These are phyloP conservation scores for Camelina neglecta DNA, from an alignment of 345 rosid species.

Conservation along the genomic window DNA sequence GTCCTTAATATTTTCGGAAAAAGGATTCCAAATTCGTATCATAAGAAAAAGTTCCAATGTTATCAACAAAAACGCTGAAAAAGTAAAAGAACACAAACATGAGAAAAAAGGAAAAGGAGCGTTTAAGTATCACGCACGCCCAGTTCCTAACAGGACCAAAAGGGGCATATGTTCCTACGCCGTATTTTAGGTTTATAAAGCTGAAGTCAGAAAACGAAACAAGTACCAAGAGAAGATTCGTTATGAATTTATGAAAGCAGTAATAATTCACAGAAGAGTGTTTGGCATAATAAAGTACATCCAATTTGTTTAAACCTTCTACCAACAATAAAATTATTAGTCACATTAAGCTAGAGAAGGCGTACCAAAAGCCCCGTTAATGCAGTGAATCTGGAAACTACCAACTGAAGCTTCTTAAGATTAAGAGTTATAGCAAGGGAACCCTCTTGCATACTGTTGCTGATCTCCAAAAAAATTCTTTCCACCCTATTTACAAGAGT, in stretches of 20 bases:
- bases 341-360: conserved; percentile 29
- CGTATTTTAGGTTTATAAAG: conserved; percentile 14
- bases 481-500: conserved; percentile 71
- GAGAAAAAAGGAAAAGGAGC: conserved; percentile 3
- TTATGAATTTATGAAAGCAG: conserved; percentile 13
- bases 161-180: neutral
- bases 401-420: conserved; percentile 78
- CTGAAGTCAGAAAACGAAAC: conserved; percentile 7
- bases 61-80: neutral
- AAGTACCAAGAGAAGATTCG: conserved; percentile 17
- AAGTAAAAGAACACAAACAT: neutral
- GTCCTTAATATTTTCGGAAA: neutral
- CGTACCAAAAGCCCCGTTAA: conserved; percentile 92
- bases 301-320: conserved; percentile 14
- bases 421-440: conserved; percentile 75
- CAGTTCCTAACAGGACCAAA: conserved; percentile 9
- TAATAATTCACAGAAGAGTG: conserved; percentile 2
- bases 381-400: conserved; percentile 84
- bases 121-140: conserved; percentile 15
- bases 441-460: conserved; percentile 64
- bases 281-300: conserved; percentile 1
- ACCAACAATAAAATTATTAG: neutral
- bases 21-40: conserved; percentile 8
- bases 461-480: conserved; percentile 83
- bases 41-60: neutral